Evolutionary conservation across 2,329 filamentous ascomycete genomes (phyloP).

Genomic region (Massarina eburnea): DNA sequence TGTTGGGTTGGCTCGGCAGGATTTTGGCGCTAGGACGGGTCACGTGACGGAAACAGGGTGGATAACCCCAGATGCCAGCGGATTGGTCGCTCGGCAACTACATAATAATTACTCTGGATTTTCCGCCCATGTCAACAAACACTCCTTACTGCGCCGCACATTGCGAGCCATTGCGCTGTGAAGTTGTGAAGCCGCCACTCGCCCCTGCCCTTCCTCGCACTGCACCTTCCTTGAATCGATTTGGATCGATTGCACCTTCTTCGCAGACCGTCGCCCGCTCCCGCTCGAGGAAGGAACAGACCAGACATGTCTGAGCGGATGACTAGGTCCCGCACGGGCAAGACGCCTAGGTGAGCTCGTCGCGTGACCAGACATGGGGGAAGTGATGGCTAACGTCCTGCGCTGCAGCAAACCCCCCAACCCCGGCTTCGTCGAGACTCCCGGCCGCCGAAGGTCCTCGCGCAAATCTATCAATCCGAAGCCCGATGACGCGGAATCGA

Average conservation of each 20-base stretch:
- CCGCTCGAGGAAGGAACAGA: conserved; percentile 5
- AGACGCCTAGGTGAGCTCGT: conserved; percentile 48
- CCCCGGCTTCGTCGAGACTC: conserved; percentile 53
- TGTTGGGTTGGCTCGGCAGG: too few relatives aligned
- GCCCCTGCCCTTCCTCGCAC: neutral
- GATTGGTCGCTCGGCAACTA: conserved; percentile 21
- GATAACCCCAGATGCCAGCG: too few relatives aligned
- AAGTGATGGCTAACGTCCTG: conserved; percentile 23
- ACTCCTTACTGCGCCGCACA: conserved; percentile 6
- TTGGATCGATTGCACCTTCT: neutral
- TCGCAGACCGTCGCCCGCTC: conserved; percentile 3
- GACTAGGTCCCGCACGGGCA: conserved; percentile 52
- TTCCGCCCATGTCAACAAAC: conserved; percentile 25
- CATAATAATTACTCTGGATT: conserved; percentile 1
- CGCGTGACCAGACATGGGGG: neutral
- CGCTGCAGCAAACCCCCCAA: conserved; percentile 42
- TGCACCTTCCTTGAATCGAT: neutral
- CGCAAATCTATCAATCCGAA: conserved; percentile 44
- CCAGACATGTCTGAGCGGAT: conserved; percentile 43
- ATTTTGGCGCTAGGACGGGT: too few relatives aligned
- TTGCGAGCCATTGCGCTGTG: conserved; percentile 12
- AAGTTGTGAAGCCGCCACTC: conserved; percentile 9
- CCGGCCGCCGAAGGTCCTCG: conserved; percentile 46
- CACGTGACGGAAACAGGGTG: too few relatives aligned
- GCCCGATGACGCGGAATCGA: conserved; percentile 30